Evolutionary conservation across 768 basidiomycete genomes (phyloP).

Genomic region (Mycena latifolia): DNA sequence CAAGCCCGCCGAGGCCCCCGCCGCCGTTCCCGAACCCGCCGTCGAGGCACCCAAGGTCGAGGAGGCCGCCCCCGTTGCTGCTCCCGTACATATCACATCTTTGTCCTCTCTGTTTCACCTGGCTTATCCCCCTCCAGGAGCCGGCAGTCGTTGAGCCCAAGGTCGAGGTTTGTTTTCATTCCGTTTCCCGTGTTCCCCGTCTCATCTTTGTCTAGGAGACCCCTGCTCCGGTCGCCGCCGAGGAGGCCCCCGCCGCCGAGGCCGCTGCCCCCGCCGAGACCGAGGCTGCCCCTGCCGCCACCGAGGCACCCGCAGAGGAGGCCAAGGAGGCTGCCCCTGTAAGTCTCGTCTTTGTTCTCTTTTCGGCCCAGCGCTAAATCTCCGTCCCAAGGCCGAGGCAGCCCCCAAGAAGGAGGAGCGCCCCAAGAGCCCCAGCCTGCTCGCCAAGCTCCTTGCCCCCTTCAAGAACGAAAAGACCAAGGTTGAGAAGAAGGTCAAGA

Average conservation of each 20-base stretch:
- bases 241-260: constrained; percentile 32
- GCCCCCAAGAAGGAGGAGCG: constrained; percentile 79
- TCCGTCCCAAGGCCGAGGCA: constrained; percentile 51
- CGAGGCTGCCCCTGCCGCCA: constrained; percentile 48
- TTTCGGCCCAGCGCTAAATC: constrained; percentile 11
- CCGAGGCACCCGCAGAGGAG: constrained; percentile 45
- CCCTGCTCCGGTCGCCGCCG: constrained; percentile 32
- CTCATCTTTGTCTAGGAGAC: constrained; percentile 48
- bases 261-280: constrained; percentile 47
- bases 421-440: constrained; percentile 83
- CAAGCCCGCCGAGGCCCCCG: constrained; percentile 60
- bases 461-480: constrained; percentile 80
- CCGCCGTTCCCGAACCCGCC: constrained; percentile 49
- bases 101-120: constrained; percentile 25
- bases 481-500: constrained; percentile 72
- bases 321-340: constrained; percentile 43
- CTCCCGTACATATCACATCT: constrained; percentile 42
- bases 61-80: constrained; percentile 47
- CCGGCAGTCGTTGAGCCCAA: constrained; percentile 38
- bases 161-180: constrained; percentile 26
- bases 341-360: constrained; percentile 16
- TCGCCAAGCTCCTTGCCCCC: constrained; percentile 83
- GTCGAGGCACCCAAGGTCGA: constrained; percentile 58
- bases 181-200: constrained; percentile 5
- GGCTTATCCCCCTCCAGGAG: constrained; percentile 28